phyloP scores from a whole-genome alignment of 1,139 yeast species.

The Taiozyma sp. region DNA sequence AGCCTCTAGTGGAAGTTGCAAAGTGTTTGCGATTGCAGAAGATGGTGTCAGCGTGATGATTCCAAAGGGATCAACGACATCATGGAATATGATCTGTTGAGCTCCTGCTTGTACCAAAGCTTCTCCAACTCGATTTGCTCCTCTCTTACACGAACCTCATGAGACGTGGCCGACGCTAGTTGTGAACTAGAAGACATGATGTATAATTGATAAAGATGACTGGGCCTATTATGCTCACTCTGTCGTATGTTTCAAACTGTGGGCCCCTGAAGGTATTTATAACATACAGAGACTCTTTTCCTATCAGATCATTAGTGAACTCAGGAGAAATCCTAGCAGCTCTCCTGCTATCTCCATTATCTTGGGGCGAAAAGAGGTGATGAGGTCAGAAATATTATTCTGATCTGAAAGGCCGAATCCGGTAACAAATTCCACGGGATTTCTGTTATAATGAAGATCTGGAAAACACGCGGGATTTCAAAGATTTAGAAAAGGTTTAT shows the following conservation, averaged over 20 bases:
- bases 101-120: conserved; percentile 34
- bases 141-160: neutral
- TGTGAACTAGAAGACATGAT: neutral
- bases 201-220: neutral
- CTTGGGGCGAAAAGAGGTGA: neutral
- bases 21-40: conserved; percentile 31
- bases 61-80: conserved; percentile 30
- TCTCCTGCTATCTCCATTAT: neutral
- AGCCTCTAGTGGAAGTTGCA: conserved; percentile 20
- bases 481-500: neutral
- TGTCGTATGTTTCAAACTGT: neutral
- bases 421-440: neutral
- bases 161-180: neutral
- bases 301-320: neutral
- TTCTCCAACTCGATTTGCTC: conserved; percentile 18
- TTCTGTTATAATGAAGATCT: neutral
- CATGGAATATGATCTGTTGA: conserved; percentile 30
- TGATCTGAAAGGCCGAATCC: neutral
- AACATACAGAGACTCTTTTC: neutral
- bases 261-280: neutral
- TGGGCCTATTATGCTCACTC: neutral
- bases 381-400: no score
- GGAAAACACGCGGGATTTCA: neutral
- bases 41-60: conserved; percentile 32
- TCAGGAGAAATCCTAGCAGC: neutral